Evolutionary conservation across 371 early-diverging fungal genomes (phyloP).

Genomic region (Mucor ambiguus): DNA sequence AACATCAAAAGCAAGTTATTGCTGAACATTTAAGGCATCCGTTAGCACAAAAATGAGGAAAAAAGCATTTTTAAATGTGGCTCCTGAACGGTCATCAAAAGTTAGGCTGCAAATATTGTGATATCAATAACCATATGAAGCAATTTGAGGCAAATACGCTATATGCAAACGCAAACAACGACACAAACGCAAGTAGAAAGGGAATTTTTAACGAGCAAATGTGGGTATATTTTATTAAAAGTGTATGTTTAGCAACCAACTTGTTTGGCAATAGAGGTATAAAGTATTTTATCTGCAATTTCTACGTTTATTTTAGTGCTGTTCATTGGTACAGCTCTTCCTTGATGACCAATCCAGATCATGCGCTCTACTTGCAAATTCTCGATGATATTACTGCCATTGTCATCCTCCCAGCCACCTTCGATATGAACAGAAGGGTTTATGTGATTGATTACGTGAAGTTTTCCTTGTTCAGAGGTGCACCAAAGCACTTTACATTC

Average conservation of each 20-base stretch:
- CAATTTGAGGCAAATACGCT: no score
- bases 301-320: constrained; percentile 32
- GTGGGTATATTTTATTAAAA: neutral
- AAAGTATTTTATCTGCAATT: constrained; percentile 33
- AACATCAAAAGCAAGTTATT: no score
- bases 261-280: constrained; percentile 31
- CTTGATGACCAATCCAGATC: constrained; percentile 33
- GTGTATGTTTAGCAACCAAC: constrained; percentile 14
- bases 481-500: constrained; percentile 35
- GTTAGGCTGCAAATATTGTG: no score
- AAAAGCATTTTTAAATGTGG: no score
- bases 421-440: constrained; percentile 45
- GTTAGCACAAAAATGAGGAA: no score
- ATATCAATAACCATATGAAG: no score
- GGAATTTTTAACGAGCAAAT: neutral
- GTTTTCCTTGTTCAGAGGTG: constrained; percentile 43
- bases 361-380: constrained; percentile 30
- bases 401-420: constrained; percentile 50
- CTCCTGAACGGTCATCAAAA: no score
- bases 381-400: constrained; percentile 41
- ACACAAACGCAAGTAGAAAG: neutral
- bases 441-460: constrained; percentile 43
- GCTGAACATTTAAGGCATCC: no score
- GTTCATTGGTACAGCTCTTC: constrained; percentile 21
- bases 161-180: neutral